These are phyloP conservation scores for Oryza longistaminata DNA, from an alignment of 176 grass and related monocot genomes.

Conservation along the genomic window DNA sequence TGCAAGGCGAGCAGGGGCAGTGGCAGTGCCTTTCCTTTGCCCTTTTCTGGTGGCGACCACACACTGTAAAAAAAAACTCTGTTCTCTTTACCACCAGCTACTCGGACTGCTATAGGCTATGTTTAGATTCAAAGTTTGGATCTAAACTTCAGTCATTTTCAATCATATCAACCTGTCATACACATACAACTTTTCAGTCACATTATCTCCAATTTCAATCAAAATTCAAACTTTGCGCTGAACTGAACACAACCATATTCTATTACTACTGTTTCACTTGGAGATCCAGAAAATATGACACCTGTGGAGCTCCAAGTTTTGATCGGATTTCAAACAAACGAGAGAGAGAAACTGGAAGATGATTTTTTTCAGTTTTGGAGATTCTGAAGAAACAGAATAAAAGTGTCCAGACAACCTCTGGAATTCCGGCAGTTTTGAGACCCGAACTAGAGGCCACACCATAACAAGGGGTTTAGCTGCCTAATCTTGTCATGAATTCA, in stretches of 20 bases:
- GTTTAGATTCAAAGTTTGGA: too few relatives aligned
- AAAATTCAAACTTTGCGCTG: too few relatives aligned
- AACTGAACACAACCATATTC: too few relatives aligned
- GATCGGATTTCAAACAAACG: background rate
- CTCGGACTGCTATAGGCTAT: too few relatives aligned
- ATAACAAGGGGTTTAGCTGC: background rate
- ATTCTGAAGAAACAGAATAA: background rate
- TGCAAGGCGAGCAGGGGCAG: background rate
- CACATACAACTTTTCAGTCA: too few relatives aligned
- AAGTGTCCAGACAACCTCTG: background rate
- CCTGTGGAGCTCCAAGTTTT: background rate
- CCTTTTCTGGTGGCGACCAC: slow-evolving; percentile 16
- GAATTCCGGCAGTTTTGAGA: background rate
- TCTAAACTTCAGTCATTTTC: too few relatives aligned
- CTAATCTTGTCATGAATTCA: background rate
- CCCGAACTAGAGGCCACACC: background rate
- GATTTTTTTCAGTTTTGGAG: background rate
- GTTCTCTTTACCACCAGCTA: background rate
- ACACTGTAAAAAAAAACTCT: background rate
- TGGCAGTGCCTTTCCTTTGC: background rate
- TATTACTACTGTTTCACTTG: background rate
- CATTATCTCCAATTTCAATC: too few relatives aligned
- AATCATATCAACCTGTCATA: too few relatives aligned
- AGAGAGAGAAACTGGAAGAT: too few relatives aligned
- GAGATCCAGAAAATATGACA: background rate